phyloP scores from a whole-genome alignment of 2,329 filamentous ascomycete genomes.

The Grosmannia serpens region DNA sequence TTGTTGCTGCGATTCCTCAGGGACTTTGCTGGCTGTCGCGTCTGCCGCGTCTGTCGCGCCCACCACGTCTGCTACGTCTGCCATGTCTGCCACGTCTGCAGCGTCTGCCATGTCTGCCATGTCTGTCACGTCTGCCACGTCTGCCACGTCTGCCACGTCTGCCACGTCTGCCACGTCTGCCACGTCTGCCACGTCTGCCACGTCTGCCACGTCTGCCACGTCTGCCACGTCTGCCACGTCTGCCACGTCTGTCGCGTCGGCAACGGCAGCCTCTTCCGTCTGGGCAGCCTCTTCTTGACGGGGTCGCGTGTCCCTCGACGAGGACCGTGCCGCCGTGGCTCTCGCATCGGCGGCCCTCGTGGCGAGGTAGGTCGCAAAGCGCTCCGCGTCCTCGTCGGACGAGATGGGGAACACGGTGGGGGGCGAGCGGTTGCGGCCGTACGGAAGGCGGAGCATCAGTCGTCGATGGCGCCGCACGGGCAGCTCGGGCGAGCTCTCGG shows the following conservation, averaged over 20 bases:
- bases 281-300: neutral
- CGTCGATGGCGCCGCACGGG: neutral
- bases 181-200: neutral
- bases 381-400: slow-evolving; percentile 6
- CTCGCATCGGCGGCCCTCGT: neutral
- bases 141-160: neutral
- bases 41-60: too few relatives aligned
- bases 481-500: slow-evolving; percentile 2
- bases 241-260: neutral
- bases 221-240: neutral
- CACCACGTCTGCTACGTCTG: neutral
- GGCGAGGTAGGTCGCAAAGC: slow-evolving; percentile 5
- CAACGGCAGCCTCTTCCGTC: neutral
- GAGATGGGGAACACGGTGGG: slow-evolving; percentile 6
- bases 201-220: neutral
- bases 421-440: slow-evolving; percentile 7
- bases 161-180: neutral
- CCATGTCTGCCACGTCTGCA: neutral
- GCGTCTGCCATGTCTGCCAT: neutral
- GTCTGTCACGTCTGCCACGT: neutral
- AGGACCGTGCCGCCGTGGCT: neutral
- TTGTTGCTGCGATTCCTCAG: neutral
- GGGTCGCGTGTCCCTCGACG: neutral
- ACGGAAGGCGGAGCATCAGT: slow-evolving; percentile 9
- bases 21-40: too few relatives aligned